Conservation (phyloP, 1,284 basidiomycete genomes). For the Tilletiopsis washingtonensis region DNA sequence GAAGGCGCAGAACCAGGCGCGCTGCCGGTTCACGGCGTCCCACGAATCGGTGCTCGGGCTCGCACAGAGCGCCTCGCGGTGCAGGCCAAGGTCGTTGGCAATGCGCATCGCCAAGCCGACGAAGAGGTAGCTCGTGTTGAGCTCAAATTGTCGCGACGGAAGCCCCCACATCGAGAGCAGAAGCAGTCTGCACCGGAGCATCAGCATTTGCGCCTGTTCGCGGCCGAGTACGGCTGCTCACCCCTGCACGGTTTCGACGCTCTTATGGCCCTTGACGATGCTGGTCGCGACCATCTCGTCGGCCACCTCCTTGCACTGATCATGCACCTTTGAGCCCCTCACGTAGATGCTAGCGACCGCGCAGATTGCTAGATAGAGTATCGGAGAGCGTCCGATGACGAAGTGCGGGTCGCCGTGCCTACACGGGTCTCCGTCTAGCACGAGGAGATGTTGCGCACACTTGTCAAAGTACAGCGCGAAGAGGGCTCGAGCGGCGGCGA, state of each 20-base stretch:
- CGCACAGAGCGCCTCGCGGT: slow-evolving; percentile 65
- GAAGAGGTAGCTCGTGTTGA: slow-evolving; percentile 79
- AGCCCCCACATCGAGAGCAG: slow-evolving; percentile 48
- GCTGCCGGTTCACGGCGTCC: slow-evolving; percentile 62
- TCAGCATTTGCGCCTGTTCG: too few species aligned
- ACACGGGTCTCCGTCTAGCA: slow-evolving; percentile 42
- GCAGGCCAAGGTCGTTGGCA: slow-evolving; percentile 89
- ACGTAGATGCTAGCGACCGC: slow-evolving; percentile 82
- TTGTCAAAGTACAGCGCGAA: slow-evolving; percentile 75
- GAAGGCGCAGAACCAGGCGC: slow-evolving; percentile 88
- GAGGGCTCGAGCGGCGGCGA: slow-evolving; percentile 47
- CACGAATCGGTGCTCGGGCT: slow-evolving; percentile 40
- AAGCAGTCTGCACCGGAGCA: too few species aligned
- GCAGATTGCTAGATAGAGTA: slow-evolving; percentile 58
- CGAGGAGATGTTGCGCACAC: slow-evolving; percentile 26
- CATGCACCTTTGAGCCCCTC: slow-evolving; percentile 70
- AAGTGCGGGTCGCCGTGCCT: slow-evolving; percentile 40
- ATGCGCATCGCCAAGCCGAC: slow-evolving; percentile 59
- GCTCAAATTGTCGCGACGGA: slow-evolving; percentile 61
- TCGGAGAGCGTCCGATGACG: slow-evolving; percentile 38
- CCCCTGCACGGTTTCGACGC: slow-evolving; percentile 61
- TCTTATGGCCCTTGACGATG: slow-evolving; percentile 84
- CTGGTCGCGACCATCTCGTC: slow-evolving; percentile 52
- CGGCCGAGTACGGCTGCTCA: too few species aligned
- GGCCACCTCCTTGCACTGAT: too few species aligned